phyloP scores from a whole-genome alignment of 2,329 filamentous ascomycete species.

The Dothideomycetidae sp. region DNA sequence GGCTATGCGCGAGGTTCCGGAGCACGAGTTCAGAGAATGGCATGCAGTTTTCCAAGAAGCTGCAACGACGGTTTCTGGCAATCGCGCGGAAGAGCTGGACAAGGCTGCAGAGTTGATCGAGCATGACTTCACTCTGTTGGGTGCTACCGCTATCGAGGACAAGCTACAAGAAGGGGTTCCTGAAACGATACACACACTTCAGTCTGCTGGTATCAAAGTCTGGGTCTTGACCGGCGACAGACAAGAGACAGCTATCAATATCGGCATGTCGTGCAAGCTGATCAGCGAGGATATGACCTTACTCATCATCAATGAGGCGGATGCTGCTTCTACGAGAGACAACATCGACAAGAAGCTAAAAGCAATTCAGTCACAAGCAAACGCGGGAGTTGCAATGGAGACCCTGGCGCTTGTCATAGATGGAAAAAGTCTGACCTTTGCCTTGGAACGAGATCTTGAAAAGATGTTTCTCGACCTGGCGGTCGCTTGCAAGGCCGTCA shows the following conservation, averaged over 20 bases:
- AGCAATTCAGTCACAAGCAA: conserved; percentile 71
- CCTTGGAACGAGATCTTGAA: conserved; percentile 85
- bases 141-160: conserved; percentile 95
- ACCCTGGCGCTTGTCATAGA: conserved; percentile 87
- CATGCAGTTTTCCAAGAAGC: conserved; percentile 73
- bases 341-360: conserved; percentile 90
- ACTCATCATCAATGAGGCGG: conserved; percentile 88
- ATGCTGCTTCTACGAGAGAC: conserved; percentile 60
- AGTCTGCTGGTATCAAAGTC: conserved; percentile 93
- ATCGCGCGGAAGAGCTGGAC: conserved; percentile 85
- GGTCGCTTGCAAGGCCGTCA: conserved; percentile 94
- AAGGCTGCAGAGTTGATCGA: conserved; percentile 95
- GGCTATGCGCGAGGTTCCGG: conserved; percentile 82
- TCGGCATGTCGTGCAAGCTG: conserved; percentile 98
- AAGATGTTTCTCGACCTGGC: conserved; percentile 87
- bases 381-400: conserved; percentile 64
- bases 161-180: conserved; percentile 92
- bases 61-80: conserved; percentile 78
- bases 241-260: conserved; percentile 98
- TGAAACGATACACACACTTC: conserved; percentile 92
- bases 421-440: conserved; percentile 85
- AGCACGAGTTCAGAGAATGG: conserved; percentile 83
- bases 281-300: conserved; percentile 98
- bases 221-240: conserved; percentile 97
- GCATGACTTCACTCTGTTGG: conserved; percentile 76